phyloP scores from a whole-genome alignment of 495 filamentous ascomycete genomes.

The Aspergillus egyptiacus region DNA sequence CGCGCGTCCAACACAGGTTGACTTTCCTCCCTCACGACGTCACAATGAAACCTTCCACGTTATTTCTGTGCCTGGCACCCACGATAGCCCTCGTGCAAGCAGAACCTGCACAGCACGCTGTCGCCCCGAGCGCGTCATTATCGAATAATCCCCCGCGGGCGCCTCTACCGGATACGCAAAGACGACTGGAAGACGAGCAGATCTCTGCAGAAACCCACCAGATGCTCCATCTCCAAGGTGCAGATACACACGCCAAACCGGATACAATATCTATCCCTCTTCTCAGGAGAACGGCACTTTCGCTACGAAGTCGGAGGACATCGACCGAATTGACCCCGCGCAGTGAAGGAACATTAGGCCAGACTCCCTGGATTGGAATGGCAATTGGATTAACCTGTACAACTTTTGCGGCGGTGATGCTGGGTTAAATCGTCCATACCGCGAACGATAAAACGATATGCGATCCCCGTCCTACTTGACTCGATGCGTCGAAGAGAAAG shows the following conservation, averaged over 20 bases:
- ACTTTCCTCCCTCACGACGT: neutral
- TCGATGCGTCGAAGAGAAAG: neutral
- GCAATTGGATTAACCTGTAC: constrained; percentile 43
- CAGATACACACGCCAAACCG: constrained; percentile 1
- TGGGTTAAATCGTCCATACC: constrained; percentile 25
- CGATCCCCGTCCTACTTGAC: neutral
- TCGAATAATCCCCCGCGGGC: constrained; percentile 24
- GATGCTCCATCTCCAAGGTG: constrained; percentile 7
- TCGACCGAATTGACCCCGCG: constrained; percentile 21
- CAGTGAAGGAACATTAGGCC: constrained; percentile 42
- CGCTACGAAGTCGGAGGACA: constrained; percentile 19
- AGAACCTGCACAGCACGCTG: constrained; percentile 17
- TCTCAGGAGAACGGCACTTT: constrained; percentile 12
- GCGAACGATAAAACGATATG: neutral
- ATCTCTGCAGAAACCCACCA: constrained; percentile 11
- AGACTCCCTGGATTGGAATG: constrained; percentile 47
- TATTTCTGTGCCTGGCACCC: constrained; percentile 31
- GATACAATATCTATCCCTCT: constrained; percentile 11
- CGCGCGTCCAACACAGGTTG: neutral
- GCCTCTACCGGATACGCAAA: constrained; percentile 24
- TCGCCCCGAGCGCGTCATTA: constrained; percentile 19
- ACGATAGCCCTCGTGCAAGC: constrained; percentile 25
- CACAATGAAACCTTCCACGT: constrained; percentile 30
- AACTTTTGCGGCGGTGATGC: constrained; percentile 40
- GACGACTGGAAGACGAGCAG: constrained; percentile 6